Evolutionary conservation across 1,284 basidiomycete genomes (phyloP), one percentile per base, ranked within the genome.

Genomic region (Cryptococcus hybrid): DNA sequence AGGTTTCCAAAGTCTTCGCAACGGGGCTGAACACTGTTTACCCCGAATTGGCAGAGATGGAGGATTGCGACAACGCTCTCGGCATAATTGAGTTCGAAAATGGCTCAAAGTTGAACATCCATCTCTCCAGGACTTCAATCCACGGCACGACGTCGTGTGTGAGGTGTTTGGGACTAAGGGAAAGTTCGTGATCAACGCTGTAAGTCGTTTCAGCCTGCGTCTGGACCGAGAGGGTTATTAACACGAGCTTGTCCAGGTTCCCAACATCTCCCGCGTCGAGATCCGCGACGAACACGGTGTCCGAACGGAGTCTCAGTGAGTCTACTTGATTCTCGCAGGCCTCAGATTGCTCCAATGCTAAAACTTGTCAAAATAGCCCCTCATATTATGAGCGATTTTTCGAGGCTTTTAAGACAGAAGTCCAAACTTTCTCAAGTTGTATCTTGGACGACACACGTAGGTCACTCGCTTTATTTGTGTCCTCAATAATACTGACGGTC

Each of bases 321-420:
- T 30, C 30, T 30, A 30, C 30, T 30, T 30, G 30, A 30, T 30
- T 30, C 4, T 30, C 30, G 30, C 30, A 30, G 4, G 30, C 3
- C 30, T 30, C 30, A 30, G 30, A 30, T 30, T 30, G 30, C 3
- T 30, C 30, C 3, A 30, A 4, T 30, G 30, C 68, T 52, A 70
- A 70, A 34, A 3, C 30, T 30, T 30, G 30, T 30, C 34, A 34
- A 7, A 8, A 36, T 11, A 55, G 54, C 38, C 56, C 47, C 13
- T 52, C 53, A 3, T 54, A 52, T 69, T 69, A 52, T 37, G 57
- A 58, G 13, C 42, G 57, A 18, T 58, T 58, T 64, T 37, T 51
- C 34, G 64, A 69, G 47, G 68, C 71, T 7, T 73, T 73, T 44
- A 65, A 67, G 24, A 59, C 47, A 47, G 71, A 73, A 55, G 55